Base-by-base conservation (phyloP, 208 protist genomes). In the Herpetomonas muscarum region DNA sequence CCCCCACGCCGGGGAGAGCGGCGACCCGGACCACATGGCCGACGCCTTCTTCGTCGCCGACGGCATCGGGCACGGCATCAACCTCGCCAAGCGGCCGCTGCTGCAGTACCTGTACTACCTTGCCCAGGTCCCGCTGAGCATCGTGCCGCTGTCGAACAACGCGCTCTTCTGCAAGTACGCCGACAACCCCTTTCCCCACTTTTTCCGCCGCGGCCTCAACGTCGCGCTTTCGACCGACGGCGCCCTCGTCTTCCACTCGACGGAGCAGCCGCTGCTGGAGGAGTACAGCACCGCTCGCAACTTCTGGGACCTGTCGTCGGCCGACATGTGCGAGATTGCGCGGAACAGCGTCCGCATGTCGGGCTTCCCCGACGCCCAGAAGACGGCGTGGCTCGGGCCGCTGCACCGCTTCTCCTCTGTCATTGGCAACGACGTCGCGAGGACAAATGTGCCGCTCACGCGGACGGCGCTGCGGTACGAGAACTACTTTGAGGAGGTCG, bases 81-180 rank as follows among this genome's bases (percentile, higher is more conserved):
- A 94, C 48, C 86, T 99, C 6, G 67, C 80, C 47, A 77, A 97
- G 32, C 73, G 73, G 17, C 93, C 98, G 0, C 80, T 92, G 22
- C 68, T 99, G 39, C 89, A 99, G 84, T 99, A 99, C 67, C 78
- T 99, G 26, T 99, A 98, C 71, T 99, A 99, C 68, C 76, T 99
- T 3, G 64, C 70, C 17, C 98, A 99, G 79, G 91, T 99, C 52
- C 97, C 96, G 21, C 78, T 99, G 9, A 93, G 94, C 19, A 78
- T 99, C 25, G 97, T 96, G 55, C 98, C 98, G 30, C 78, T 99
- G 25, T 98, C 87, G 64, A 99, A 99, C 81, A 99, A 99, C 82
- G 79, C 87, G 3, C 87, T 99, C 22, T 99, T 99, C 73, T 86
- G 98, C 39, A 72, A 87, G 24, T 99, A 99, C 67, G 25, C 75